Evolutionary conservation across 177 flowering plant species (phyloP), one percentile per base, ranked within the genome.

Genomic region (Telopea speciosissima): DNA sequence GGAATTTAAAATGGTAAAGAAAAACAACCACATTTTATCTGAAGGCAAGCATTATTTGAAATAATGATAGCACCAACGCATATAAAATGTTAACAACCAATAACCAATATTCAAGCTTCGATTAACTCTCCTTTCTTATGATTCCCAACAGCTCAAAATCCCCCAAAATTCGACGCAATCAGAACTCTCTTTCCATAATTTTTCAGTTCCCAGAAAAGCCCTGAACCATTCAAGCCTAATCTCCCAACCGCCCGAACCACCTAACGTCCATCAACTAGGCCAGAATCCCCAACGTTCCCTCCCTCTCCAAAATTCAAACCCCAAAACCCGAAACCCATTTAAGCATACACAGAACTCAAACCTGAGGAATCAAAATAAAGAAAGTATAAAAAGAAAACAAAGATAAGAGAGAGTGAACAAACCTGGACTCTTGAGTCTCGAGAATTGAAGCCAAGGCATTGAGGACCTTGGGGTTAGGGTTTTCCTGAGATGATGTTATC

Each of bases 361-460:
- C 65, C n/a, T 22, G 13, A 24, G 36, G 16, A 16, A 62, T 44
- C 40, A 69, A 45, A 45, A 12, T 13, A 60, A 45, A 49, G 1
- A 66, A 56, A 42, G 8, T 8, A 62, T 62, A 14, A 54, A 33
- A 33, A 33, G 40, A 33, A 33, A 33, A 7, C 40, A 5, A 33
- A 33, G 40, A 5, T 33, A 33, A 33, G 40, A 33, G 3, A 33
- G 40, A 33, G 40, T 33, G 40, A 33, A 33, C 8, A 42, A 44
- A 90, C 98, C 89, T 85, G 33, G 90, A 77, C 79, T 91, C 98
- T 65, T 93, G 85, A 1, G 83, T 78, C 73, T 96, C 99, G 12
- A 96, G 82, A 61, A 96, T 83, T 45, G 93, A 83, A 64, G 98
- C 83, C 16, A 96, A 87, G 65, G 97, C 92, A 69, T 93, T 97